Conservation (phyloP, 2,329 filamentous ascomycete genomes). For the Epichloe uncinata region DNA sequence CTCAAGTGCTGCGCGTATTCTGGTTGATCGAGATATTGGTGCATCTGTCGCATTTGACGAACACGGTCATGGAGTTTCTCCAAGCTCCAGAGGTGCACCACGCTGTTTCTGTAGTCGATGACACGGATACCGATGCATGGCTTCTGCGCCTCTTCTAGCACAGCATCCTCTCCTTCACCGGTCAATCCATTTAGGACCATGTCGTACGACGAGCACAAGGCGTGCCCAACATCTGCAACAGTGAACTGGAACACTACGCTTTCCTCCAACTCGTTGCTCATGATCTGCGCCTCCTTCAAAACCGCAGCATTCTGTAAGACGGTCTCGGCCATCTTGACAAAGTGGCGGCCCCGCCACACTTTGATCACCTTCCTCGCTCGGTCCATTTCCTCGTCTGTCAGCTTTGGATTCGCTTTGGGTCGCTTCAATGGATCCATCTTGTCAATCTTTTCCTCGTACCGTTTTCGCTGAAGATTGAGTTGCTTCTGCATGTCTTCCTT, state of each 20-base stretch:
- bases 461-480: constrained; percentile 67
- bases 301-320: constrained; percentile 78
- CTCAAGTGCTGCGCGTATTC: constrained; percentile 91
- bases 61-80: constrained; percentile 83
- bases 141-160: constrained; percentile 69
- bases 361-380: constrained; percentile 52
- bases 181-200: constrained; percentile 86
- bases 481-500: constrained; percentile 86
- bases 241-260: constrained; percentile 90
- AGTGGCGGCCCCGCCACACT: constrained; percentile 74
- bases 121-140: constrained; percentile 85
- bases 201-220: constrained; percentile 87
- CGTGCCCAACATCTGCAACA: constrained; percentile 78
- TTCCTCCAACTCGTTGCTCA: constrained; percentile 94
- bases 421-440: constrained; percentile 54
- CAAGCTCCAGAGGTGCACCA: constrained; percentile 88
- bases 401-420: constrained; percentile 45
- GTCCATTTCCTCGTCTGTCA: constrained; percentile 60
- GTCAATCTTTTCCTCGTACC: constrained; percentile 74
- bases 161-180: constrained; percentile 69
- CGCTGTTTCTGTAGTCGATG: constrained; percentile 74
- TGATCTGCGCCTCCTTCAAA: constrained; percentile 91
- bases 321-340: constrained; percentile 86
- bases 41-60: constrained; percentile 87
- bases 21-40: constrained; percentile 89